Conservation (phyloP, 345 rosid genomes). For the Orychophragmus violaceus region DNA sequence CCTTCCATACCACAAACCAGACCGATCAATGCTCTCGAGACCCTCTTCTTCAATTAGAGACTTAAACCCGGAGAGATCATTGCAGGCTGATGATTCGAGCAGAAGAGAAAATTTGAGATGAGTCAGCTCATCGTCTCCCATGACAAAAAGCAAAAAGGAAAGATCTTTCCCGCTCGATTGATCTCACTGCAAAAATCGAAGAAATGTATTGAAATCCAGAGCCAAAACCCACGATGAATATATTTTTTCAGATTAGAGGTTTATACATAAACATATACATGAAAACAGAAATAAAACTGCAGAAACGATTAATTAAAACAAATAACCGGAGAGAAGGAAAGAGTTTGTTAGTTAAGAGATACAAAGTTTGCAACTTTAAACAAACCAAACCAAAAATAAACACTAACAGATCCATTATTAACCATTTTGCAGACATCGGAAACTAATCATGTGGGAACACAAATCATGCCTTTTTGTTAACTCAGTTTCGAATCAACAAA, state of each 20-base stretch:
- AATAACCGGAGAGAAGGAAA: not conserved
- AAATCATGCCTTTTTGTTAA: constrained; percentile 8
- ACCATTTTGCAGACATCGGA: constrained; percentile 32
- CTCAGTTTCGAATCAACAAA: constrained; percentile 14
- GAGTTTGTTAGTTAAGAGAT: constrained; percentile 23
- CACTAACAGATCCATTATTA: constrained; percentile 26
- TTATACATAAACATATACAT: constrained; percentile 21
- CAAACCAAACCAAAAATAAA: constrained; percentile 28
- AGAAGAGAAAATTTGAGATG: constrained; percentile 40
- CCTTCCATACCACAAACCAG: constrained; percentile 74
- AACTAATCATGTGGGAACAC: constrained; percentile 25
- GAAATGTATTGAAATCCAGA: constrained; percentile 13
- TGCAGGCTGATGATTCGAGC: constrained; percentile 64
- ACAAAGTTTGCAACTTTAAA: constrained; percentile 18
- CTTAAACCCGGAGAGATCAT: constrained; percentile 62
- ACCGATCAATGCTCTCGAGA: constrained; percentile 40
- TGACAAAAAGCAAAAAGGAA: not conserved
- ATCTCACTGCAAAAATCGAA: constrained; percentile 30
- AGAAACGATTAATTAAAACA: constrained; percentile 20
- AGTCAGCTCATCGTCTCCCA: constrained; percentile 32
- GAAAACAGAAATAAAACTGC: constrained; percentile 21
- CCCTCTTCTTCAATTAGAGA: constrained; percentile 50
- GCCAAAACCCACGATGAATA: constrained; percentile 1
- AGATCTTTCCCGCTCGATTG: constrained; percentile 29
- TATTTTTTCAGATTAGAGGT: constrained; percentile 1